phyloP scores from a whole-genome alignment of 2,329 filamentous ascomycete species.

The Paecilomyces niveus region DNA sequence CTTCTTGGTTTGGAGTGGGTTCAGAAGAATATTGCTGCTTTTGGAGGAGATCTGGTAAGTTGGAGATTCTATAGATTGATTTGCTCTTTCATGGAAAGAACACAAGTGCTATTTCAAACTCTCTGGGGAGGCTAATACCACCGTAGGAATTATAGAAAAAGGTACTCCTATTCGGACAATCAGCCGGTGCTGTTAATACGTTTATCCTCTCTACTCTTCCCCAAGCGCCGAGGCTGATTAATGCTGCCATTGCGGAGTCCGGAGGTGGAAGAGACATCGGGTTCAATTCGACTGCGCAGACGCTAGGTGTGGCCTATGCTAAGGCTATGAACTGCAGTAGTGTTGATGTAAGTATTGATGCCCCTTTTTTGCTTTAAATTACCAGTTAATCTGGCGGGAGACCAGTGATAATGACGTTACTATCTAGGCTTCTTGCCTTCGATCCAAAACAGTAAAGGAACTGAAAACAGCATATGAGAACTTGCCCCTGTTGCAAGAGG shows the following conservation, averaged over 20 bases:
- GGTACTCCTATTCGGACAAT: constrained; percentile 9
- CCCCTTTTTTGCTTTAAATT: neutral
- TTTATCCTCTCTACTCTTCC: constrained; percentile 7
- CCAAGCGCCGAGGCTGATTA: constrained; percentile 9
- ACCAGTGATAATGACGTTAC: constrained; percentile 1
- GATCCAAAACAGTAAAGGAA: constrained; percentile 8
- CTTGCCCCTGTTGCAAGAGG: neutral
- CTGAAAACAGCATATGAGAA: constrained; percentile 7
- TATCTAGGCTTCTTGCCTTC: constrained; percentile 13
- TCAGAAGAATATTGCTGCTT: neutral
- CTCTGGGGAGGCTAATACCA: neutral
- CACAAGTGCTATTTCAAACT: neutral
- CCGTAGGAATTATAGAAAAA: constrained; percentile 1
- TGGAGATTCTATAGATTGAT: neutral
- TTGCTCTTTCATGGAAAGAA: neutral
- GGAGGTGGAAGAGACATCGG: constrained; percentile 5
- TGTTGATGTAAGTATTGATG: constrained; percentile 1
- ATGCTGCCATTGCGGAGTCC: constrained; percentile 13
- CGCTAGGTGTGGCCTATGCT: constrained; percentile 2
- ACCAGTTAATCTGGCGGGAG: neutral
- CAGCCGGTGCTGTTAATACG: constrained; percentile 7
- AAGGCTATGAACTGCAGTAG: constrained; percentile 1
- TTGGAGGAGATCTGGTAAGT: constrained; percentile 2
- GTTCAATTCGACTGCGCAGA: constrained; percentile 6
- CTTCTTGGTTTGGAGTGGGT: neutral